Percentiles rank a stretch among this genome's conserved stretches.
phyloP scores from a whole-genome alignment of 2,329 filamentous ascomycete species.

The Apiospora sp. region DNA sequence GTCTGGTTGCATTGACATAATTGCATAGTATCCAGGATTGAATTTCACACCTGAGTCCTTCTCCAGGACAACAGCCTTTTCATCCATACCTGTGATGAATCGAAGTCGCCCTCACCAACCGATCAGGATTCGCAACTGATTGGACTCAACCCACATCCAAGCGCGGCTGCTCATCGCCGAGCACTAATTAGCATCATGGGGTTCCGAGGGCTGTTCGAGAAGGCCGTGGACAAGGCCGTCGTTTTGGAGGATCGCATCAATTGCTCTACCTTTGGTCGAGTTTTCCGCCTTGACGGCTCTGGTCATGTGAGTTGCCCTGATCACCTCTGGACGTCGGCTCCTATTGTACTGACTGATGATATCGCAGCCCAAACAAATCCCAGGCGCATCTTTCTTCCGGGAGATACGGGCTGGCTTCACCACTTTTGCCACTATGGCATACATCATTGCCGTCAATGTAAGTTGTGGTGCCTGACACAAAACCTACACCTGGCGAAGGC shows the following conservation, averaged over 20 bases:
- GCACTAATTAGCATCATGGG: neutral
- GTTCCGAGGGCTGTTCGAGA: conserved; percentile 27
- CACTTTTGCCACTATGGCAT: conserved; percentile 84
- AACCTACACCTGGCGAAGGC: neutral
- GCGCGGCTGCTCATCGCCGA: neutral
- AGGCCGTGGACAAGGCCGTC: conserved; percentile 30
- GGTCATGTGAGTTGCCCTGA: conserved; percentile 65
- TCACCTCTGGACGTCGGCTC: neutral
- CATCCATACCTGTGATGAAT: neutral
- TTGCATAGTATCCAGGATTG: neutral
- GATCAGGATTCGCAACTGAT: neutral
- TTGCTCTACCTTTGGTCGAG: conserved; percentile 56
- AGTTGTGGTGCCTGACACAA: conserved; percentile 32
- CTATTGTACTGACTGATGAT: neutral
- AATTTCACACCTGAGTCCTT: neutral
- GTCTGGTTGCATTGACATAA: neutral
- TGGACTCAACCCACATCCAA: neutral
- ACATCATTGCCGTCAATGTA: conserved; percentile 80
- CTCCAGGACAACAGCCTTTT: neutral
- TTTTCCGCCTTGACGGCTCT: conserved; percentile 70
- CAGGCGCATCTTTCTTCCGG: conserved; percentile 74
- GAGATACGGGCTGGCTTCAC: conserved; percentile 83
- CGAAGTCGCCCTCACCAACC: neutral
- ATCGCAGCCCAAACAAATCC: conserved; percentile 69
- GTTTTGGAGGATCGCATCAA: conserved; percentile 42